Conservation (phyloP, 2,329 filamentous ascomycete genomes). For the Phialophora macrospora region DNA sequence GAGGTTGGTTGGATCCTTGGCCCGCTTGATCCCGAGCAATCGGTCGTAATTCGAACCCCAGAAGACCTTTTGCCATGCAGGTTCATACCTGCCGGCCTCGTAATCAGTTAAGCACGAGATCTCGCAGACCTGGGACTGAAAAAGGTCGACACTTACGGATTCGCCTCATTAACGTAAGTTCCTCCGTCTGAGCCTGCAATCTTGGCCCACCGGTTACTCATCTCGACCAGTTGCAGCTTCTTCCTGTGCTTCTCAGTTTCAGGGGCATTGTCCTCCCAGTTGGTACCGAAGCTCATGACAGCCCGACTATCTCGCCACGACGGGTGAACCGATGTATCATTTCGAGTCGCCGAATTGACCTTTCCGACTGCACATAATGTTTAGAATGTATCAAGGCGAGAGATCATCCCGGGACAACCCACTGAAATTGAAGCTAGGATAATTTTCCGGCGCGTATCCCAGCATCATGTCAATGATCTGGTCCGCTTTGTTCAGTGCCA, state of each 20-base stretch:
- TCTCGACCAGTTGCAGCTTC: slow-evolving; percentile 39
- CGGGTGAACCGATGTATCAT: slow-evolving; percentile 42
- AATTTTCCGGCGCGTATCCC: slow-evolving; percentile 36
- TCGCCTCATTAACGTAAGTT: slow-evolving; percentile 40
- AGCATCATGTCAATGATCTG: slow-evolving; percentile 41
- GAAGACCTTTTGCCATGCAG: slow-evolving; percentile 42
- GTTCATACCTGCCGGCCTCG: slow-evolving; percentile 39
- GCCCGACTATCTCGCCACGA: slow-evolving; percentile 41
- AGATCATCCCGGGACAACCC: slow-evolving; percentile 10
- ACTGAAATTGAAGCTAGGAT: slow-evolving; percentile 43
- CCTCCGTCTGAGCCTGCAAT: slow-evolving; percentile 42
- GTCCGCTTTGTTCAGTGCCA: slow-evolving; percentile 38
- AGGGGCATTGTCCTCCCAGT: slow-evolving; percentile 42
- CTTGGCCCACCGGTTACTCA: slow-evolving; percentile 39
- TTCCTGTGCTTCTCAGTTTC: slow-evolving; percentile 37
- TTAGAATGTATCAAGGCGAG: slow-evolving; percentile 12
- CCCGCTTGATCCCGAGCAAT: slow-evolving; percentile 53
- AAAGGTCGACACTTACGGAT: slow-evolving; percentile 24
- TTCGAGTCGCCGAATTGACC: slow-evolving; percentile 40
- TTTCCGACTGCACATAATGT: slow-evolving; percentile 40
- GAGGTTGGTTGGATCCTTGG: slow-evolving; percentile 55
- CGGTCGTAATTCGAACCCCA: slow-evolving; percentile 51
- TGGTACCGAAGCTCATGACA: slow-evolving; percentile 40
- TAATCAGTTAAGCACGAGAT: not conserved
- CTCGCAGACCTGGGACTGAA: not conserved